Percentiles rank a stretch among this genome's conserved stretches.
phyloP scores from a whole-genome alignment of 805 yeast genomes.

The Lipomyces sp. region DNA sequence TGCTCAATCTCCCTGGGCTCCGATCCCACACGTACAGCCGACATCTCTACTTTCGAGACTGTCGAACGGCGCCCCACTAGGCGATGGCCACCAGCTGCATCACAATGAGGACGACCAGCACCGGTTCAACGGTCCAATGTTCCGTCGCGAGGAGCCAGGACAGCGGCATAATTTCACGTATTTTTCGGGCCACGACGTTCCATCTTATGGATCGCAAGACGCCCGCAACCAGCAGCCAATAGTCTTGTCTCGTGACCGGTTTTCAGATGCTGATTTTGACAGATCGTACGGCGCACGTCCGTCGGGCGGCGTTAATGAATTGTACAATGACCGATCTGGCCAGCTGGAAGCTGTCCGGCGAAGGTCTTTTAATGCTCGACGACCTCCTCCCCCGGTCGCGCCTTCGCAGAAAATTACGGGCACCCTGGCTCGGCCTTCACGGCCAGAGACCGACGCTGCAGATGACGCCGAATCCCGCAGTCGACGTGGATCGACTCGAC shows the following conservation, averaged over 20 bases:
- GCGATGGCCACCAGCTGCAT: constrained; percentile 1
- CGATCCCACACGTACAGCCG: constrained; percentile 22
- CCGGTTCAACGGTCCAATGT: too few relatives aligned
- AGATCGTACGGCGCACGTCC: constrained; percentile 20
- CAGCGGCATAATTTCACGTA: too few relatives aligned
- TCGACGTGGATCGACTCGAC: too few relatives aligned
- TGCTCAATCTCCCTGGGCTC: constrained; percentile 26
- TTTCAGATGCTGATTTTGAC: constrained; percentile 21
- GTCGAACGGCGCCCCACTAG: constrained; percentile 1
- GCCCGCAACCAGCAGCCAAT: constrained; percentile 21
- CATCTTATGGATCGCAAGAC: constrained; percentile 11
- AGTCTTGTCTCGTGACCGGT: constrained; percentile 24
- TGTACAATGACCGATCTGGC: constrained; percentile 27
- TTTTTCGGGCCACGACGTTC: neutral
- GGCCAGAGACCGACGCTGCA: too few relatives aligned
- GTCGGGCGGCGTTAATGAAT: constrained; percentile 8
- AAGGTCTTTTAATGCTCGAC: constrained; percentile 8
- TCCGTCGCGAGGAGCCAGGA: too few relatives aligned
- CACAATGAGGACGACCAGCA: neutral
- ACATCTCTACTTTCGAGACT: constrained; percentile 10
- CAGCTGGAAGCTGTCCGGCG: constrained; percentile 26
- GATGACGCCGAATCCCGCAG: too few relatives aligned
- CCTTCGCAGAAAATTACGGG: constrained; percentile 1
- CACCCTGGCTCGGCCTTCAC: too few relatives aligned
- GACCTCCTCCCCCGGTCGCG: constrained; percentile 2